Evolutionary conservation across 2,329 filamentous ascomycete species (phyloP), one percentile per base, ranked within the genome.

Genomic region (Aspergillus uvarum): DNA sequence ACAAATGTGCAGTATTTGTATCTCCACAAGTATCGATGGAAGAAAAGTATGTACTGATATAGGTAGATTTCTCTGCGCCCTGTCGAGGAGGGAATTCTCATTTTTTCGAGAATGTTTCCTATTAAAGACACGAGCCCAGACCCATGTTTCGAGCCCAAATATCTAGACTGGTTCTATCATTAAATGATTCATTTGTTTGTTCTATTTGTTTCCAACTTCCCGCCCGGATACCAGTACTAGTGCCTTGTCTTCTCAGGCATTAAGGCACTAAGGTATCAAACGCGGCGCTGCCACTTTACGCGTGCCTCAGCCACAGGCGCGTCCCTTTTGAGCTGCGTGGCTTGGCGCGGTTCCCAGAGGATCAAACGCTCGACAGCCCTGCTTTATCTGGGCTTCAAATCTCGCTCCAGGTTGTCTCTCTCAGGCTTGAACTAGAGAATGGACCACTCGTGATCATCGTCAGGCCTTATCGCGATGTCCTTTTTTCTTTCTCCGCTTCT

Each of bases 211-310:
- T 19, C 38, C 38, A 44, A 35, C 16, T 31, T 54, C 26, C 24
- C 7, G 44, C 54, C 57, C 59, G 54, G 50, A 47, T 47, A 8
- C 35, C 35, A 51, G n/a, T 24, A 26, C 48, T 26, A 47, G 12
- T 56, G 62, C 61, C 64, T 67, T 60, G 22, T 51, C 58, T 67
- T 67, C 68, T 72, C 47, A 70, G 68, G 66, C 66, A 63, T 3
- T 3, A 22, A 22, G 22, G 22, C 22, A 63, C 2, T 3, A 22
- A 22, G 22, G 22, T 3, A 22, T n/a, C 14, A 47, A 60, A 59
- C 65, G 63, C 68, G 69, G 56, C 59, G 51, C 63, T 51, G 59
- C 70, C 72, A 75, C 72, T 75, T 75, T 70, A 75, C 72, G 72
- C 72, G 73, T 69, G 62, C 48, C 54, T 58, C 59, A 66, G 67